A percentile compares a stretch with the other conserved stretches of the same genome.
Evolutionary conservation across 805 yeast genomes (phyloP).

Genomic region (Cyberlindnera bimundalis): DNA sequence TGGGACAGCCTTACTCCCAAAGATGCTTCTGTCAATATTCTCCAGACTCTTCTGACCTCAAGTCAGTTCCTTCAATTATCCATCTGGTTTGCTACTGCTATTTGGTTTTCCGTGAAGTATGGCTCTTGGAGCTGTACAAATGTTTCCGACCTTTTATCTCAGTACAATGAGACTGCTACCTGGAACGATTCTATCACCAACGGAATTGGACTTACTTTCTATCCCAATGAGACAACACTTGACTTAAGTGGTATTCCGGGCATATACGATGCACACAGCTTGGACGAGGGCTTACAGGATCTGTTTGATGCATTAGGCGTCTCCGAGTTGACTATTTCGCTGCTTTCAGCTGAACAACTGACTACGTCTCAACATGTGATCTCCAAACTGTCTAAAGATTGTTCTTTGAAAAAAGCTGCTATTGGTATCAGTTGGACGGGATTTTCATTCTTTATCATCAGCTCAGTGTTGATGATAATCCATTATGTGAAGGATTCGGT

Average conservation of each 20-base stretch:
- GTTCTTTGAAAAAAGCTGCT: constrained; percentile 4
- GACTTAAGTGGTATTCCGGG: not conserved
- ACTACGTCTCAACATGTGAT: not conserved
- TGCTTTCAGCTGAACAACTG: not conserved
- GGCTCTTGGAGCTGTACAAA: constrained; percentile 2
- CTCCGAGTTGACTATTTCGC: not conserved
- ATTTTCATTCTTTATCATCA: not conserved
- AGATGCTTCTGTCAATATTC: not conserved
- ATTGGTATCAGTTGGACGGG: constrained; percentile 8
- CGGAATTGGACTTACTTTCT: not conserved
- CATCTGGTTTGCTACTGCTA: constrained; percentile 5
- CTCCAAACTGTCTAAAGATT: constrained; percentile 1
- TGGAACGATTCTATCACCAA: not conserved
- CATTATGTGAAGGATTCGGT: not conserved
- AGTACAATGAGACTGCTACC: constrained; percentile 1
- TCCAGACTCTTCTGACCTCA: not conserved
- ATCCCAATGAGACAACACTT: not conserved
- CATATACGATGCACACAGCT: not conserved
- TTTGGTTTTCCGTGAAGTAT: constrained; percentile 5
- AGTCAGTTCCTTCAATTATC: constrained; percentile 1
- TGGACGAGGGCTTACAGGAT: not conserved
- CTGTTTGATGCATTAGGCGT: not conserved
- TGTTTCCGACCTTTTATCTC: not conserved
- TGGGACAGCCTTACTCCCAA: constrained; percentile 2
- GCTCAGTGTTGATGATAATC: constrained; percentile 1